These are phyloP conservation scores for Beauveria asiatica DNA, from an alignment of 2,329 filamentous ascomycete species.

Conservation along the genomic window DNA sequence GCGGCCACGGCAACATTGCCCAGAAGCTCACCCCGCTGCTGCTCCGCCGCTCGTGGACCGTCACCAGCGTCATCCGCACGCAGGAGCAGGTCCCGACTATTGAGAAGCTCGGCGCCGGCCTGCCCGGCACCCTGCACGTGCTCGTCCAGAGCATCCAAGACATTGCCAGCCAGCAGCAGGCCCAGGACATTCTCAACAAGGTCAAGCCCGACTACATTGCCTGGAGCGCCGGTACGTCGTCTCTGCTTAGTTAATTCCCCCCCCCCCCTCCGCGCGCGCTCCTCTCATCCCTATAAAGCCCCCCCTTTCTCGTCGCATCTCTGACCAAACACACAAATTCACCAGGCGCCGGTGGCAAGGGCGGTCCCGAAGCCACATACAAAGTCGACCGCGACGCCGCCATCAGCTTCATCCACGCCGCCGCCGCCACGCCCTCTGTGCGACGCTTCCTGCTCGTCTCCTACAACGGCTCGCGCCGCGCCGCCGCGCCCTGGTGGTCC, in stretches of 20 bases:
- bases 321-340: not conserved
- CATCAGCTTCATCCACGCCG: slow-evolving; percentile 51
- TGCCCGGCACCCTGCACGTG: slow-evolving; percentile 57
- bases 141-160: slow-evolving; percentile 65
- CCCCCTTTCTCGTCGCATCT: no score
- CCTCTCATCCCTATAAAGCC: no score
- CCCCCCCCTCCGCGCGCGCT: not conserved
- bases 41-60: slow-evolving; percentile 63
- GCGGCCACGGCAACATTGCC: slow-evolving; percentile 74
- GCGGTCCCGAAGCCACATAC: slow-evolving; percentile 46
- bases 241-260: not conserved
- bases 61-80: slow-evolving; percentile 70
- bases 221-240: slow-evolving; percentile 54
- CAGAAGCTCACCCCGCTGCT: slow-evolving; percentile 69
- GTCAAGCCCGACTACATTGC: slow-evolving; percentile 58
- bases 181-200: slow-evolving; percentile 51
- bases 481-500: slow-evolving; percentile 47
- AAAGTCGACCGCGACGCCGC: slow-evolving; percentile 57
- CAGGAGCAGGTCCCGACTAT: slow-evolving; percentile 59
- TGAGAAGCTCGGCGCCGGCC: slow-evolving; percentile 47
- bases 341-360: slow-evolving; percentile 49
- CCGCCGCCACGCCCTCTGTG: slow-evolving; percentile 43
- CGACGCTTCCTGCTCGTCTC: slow-evolving; percentile 58
- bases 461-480: slow-evolving; percentile 46
- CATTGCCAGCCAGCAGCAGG: slow-evolving; percentile 54